Evolutionary conservation across 768 basidiomycete species (phyloP), one percentile per base, ranked within the genome.

Genomic region (Tulasnella sp.): DNA sequence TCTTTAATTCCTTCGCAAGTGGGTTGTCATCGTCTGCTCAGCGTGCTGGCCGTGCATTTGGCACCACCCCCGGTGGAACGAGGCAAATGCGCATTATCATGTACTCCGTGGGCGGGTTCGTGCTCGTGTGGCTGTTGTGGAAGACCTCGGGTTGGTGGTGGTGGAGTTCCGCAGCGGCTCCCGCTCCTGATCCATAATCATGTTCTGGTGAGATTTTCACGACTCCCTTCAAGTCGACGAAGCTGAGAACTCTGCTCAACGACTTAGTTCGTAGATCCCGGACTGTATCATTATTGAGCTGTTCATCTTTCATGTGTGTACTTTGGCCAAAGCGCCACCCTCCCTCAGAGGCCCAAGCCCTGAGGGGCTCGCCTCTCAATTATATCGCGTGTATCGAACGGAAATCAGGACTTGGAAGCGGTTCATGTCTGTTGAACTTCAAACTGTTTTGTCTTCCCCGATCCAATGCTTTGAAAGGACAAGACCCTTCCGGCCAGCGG

Each of bases 31-130:
- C 93, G 81, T 92, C 94, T 0, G 91, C 93, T 9, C 89, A 90
- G 79, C 90, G 92, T 78, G 93, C 92, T 18, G 90, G 89, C 22
- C 91, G 93, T 80, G 93, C 92, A 0, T 95, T 95, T 82, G 94
- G 94, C 28, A 88, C 78, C 92, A 86, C 90, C 42, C 64, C 64
- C 12, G 91, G 93, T 0, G 89, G 92, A 18, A 86, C 93, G 60
- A 92, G 91, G 85, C 91, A 92, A 60, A 92, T 90, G 87, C 88
- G 93, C 42, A 89, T 94, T 64, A 93, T 92, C 18, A 85, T 91
- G 79, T 89, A 91, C 72, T 87, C 92, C 44, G 90, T 92, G 20
- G 87, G 85, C 0, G 85, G 88, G 1, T 89, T 94, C 82, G 80
- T 94, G 60, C 83, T 85, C 0, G 85, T 94, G 31, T 93, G 91